Percentiles rank a stretch among this genome's conserved stretches.
phyloP scores from a whole-genome alignment of 805 yeast genomes.

The Kregervanrija pseudodelftensis region DNA sequence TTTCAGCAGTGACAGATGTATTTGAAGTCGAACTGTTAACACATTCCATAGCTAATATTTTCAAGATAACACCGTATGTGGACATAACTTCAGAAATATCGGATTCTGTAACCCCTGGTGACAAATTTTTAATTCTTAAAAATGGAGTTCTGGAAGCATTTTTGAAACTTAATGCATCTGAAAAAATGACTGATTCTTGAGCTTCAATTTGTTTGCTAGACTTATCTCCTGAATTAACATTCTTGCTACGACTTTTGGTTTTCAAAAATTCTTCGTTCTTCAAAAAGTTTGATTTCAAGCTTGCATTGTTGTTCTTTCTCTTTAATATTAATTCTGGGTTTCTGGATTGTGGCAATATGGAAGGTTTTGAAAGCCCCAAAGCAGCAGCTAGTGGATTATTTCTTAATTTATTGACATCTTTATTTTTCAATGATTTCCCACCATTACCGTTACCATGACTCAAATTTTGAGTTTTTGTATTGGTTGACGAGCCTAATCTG shows the following conservation, averaged over 20 bases:
- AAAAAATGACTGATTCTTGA: not conserved
- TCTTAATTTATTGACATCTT: no score
- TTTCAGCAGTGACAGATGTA: constrained; percentile 13
- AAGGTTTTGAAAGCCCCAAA: not conserved
- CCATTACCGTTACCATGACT: no score
- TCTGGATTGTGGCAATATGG: no score
- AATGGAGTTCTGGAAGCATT: constrained; percentile 18
- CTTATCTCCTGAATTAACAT: not conserved
- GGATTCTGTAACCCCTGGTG: constrained; percentile 22
- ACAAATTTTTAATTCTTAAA: constrained; percentile 26
- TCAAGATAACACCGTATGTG: constrained; percentile 14
- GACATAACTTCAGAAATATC: constrained; percentile 24
- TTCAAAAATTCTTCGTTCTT: not conserved
- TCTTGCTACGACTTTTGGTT: not conserved
- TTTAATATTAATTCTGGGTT: no score
- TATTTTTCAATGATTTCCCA: no score
- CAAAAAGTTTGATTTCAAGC: no score
- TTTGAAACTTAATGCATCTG: constrained; percentile 13
- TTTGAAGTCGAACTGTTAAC: not conserved
- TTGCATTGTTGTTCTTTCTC: no score
- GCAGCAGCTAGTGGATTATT: constrained; percentile 7
- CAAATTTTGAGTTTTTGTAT: no score
- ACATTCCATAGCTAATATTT: constrained; percentile 8
- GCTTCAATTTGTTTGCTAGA: not conserved
- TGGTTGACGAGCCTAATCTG: no score